Percentiles rank a stretch among this genome's conserved stretches.
Conservation (phyloP, 805 yeast genomes). For the Saturnispora ahearnii region DNA sequence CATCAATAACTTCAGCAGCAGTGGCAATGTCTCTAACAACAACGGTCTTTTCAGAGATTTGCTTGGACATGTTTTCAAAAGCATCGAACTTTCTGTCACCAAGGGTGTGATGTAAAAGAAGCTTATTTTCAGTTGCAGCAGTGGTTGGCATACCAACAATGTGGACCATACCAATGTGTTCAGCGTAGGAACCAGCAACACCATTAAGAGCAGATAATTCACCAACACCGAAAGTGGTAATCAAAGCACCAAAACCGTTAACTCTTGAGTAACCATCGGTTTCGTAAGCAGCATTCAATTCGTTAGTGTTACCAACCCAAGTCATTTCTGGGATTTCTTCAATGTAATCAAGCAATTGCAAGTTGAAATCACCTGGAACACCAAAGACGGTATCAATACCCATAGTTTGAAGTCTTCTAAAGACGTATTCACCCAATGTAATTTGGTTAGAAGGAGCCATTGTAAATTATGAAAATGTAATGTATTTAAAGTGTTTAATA, state of each 20-base stretch:
- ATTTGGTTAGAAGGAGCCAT: slow-evolving; percentile 26
- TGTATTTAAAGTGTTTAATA: neutral
- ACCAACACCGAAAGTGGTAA: slow-evolving; percentile 90
- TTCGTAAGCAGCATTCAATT: slow-evolving; percentile 80
- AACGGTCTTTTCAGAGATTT: slow-evolving; percentile 59
- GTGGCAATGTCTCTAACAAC: slow-evolving; percentile 52
- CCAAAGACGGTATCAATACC: slow-evolving; percentile 67
- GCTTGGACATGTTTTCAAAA: slow-evolving; percentile 69
- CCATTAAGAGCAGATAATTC: slow-evolving; percentile 80
- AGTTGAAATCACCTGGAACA: slow-evolving; percentile 76
- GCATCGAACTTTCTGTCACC: slow-evolving; percentile 79
- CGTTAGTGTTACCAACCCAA: slow-evolving; percentile 91
- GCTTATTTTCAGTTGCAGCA: slow-evolving; percentile 61
- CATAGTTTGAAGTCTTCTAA: slow-evolving; percentile 69
- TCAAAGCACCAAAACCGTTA: slow-evolving; percentile 62
- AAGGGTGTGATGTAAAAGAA: slow-evolving; percentile 72
- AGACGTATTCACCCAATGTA: slow-evolving; percentile 66
- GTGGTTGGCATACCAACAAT: slow-evolving; percentile 81
- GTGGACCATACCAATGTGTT: slow-evolving; percentile 78
- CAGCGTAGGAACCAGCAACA: slow-evolving; percentile 82
- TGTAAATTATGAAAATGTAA: neutral
- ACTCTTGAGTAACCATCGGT: slow-evolving; percentile 85
- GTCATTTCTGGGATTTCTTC: slow-evolving; percentile 66
- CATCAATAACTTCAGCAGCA: slow-evolving; percentile 67
- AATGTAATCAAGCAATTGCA: slow-evolving; percentile 60